These are phyloP conservation scores for Neostapfia colusana DNA, from an alignment of 176 grass and related monocot genomes.

Conservation along the genomic window DNA sequence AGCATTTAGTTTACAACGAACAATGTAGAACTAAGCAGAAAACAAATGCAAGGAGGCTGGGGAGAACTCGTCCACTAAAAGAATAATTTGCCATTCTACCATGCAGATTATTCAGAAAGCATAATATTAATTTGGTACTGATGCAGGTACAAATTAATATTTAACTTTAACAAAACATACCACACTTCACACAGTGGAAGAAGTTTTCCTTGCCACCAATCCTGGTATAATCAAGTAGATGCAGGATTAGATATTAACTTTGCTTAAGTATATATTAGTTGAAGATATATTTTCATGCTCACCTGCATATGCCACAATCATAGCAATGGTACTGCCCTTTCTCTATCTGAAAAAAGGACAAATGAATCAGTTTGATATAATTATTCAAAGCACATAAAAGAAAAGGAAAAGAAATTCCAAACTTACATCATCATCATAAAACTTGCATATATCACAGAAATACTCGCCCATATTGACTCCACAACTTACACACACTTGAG, in stretches of 20 bases:
- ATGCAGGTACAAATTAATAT: background rate
- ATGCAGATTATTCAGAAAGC: constrained; percentile 4
- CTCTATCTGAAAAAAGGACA: constrained; percentile 53
- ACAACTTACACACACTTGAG: constrained; percentile 81
- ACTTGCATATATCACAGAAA: constrained; percentile 89
- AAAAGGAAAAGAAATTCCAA: constrained; percentile 20
- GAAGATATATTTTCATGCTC: constrained; percentile 37
- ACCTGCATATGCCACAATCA: constrained; percentile 98
- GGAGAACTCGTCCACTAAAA: background rate
- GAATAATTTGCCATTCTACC: background rate
- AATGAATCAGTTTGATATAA: constrained; percentile 32
- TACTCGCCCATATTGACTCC: constrained; percentile 98
- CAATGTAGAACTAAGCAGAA: background rate
- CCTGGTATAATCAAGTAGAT: constrained; percentile 54
- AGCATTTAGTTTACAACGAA: background rate
- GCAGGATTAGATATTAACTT: constrained; percentile 11
- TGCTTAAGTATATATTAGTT: constrained; percentile 6
- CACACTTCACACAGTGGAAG: constrained; percentile 91
- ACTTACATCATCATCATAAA: constrained; percentile 95
- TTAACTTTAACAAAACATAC: constrained; percentile 52
- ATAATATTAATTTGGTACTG: constrained; percentile 3
- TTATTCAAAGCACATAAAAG: constrained; percentile 13
- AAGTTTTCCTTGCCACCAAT: constrained; percentile 92
- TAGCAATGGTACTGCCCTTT: constrained; percentile 89
- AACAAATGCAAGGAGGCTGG: background rate